Base-by-base conservation (phyloP, 495 filamentous ascomycete species). In the Neurospora pannonica region DNA sequence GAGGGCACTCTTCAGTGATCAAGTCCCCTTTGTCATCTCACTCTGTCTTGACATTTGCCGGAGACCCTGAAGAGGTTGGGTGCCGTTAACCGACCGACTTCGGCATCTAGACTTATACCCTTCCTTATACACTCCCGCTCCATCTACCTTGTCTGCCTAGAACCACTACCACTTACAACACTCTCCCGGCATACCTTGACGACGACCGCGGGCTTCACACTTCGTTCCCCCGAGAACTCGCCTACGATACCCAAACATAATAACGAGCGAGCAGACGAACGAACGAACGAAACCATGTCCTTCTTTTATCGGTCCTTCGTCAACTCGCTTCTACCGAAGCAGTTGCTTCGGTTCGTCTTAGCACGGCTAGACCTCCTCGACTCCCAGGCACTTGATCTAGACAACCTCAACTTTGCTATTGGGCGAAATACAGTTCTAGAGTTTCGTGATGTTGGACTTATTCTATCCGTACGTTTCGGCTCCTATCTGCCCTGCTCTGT, bases 281-380 rank as follows among this genome's bases (percentile, higher is more conserved):
- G 31, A 39, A 69, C 15, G 1, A 21, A 17, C 36, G 17, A 31
- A n/a, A 54, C 62, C 79, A 89, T 89, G 87, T 86, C 86, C 43
- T 83, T 82, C 70, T 90, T 87, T 78, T 92, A 96, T 79, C 82
- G 92, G 79, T 90, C 92, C 67, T 93, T 87, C 70, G 76, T 81
- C 75, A 81, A 75, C 73, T 87, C 92, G 43, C 91, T 89, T 77
- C 89, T 96, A 83, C 92, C 93, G 83, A 95, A 95, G 85, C 89
- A 90, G 77, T 84, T 96, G 73, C 86, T 97, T 69, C 90, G 92
- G 75, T 97, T 94, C 81, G 93, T 89, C 34, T 83, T 98, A 37
- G 92, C 91, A 5, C 89, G 92, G 72, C 82, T 95, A 48, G 93
- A 95, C 71, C 81, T 97, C 36, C 87, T 98, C 36, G 95, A 98